Percentiles rank a stretch among this genome's conserved stretches.
phyloP scores from a whole-genome alignment of 441 rosid species.

The Pelargonium cotyledonis region DNA sequence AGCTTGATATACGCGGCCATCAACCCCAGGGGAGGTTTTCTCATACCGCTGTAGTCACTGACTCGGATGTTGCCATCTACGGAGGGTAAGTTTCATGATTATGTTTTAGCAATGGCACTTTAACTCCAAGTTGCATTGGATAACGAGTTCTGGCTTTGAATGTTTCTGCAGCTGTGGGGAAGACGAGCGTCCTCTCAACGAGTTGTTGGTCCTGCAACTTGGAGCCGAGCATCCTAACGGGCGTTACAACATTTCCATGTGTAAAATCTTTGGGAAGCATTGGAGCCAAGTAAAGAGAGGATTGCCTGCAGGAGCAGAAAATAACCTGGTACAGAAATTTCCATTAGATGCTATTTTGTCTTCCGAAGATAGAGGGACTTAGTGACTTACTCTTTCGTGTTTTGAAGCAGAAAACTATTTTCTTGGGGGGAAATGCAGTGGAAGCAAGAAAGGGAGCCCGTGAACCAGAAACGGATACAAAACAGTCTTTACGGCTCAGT shows the following conservation, averaged over 20 bases:
- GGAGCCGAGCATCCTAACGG: conserved; percentile 37
- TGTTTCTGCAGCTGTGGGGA: conserved; percentile 50
- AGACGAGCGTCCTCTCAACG: conserved; percentile 68
- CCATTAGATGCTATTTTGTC: neutral
- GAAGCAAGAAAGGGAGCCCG: conserved; percentile 18
- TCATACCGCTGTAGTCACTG: conserved; percentile 51
- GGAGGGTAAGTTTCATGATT: conserved; percentile 45
- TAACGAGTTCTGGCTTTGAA: neutral
- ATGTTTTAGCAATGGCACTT: neutral
- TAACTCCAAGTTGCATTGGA: neutral
- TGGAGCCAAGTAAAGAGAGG: conserved; percentile 41
- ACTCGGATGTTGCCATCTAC: conserved; percentile 40
- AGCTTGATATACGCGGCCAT: conserved; percentile 44
- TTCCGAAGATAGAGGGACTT: conserved; percentile 1
- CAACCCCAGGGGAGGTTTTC: conserved; percentile 75
- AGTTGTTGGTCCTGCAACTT: conserved; percentile 52
- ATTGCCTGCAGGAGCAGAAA: conserved; percentile 23
- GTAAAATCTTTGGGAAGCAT: conserved; percentile 39
- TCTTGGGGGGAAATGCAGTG: conserved; percentile 15
- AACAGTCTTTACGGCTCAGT: conserved; percentile 24
- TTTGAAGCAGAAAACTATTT: conserved; percentile 27
- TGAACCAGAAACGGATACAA: conserved; percentile 25
- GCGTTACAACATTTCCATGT: conserved; percentile 29
- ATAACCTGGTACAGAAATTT: conserved; percentile 28
- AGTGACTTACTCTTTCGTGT: conserved; percentile 1